Conservation (phyloP, 495 filamentous ascomycete genomes). For the Penicillium silybi region DNA sequence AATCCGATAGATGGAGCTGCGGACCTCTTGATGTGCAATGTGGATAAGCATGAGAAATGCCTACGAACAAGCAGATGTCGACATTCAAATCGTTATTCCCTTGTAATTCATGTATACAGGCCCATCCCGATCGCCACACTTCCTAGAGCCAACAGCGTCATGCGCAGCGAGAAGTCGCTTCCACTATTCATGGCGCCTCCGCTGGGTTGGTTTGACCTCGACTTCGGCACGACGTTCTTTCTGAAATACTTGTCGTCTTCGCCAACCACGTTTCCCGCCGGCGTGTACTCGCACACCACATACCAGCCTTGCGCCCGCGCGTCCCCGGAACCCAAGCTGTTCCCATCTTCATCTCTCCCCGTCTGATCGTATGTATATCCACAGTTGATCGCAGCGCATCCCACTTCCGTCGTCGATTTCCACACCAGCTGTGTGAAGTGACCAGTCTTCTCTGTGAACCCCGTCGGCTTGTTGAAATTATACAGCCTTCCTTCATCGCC, state of each 20-base stretch:
- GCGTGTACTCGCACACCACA: conserved; percentile 78
- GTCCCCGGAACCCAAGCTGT: conserved; percentile 1
- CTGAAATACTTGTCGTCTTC: conserved; percentile 45
- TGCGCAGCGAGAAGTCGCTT: not conserved
- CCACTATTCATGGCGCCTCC: conserved; percentile 1
- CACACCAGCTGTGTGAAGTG: conserved; percentile 87
- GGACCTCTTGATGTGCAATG: conserved; percentile 30
- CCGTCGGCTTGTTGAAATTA: conserved; percentile 50
- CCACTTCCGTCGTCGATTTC: conserved; percentile 64
- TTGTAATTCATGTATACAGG: conserved; percentile 17
- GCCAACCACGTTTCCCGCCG: conserved; percentile 68
- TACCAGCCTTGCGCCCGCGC: conserved; percentile 57
- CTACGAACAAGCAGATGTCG: conserved; percentile 24
- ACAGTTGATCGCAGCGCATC: conserved; percentile 64
- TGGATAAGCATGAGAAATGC: conserved; percentile 36
- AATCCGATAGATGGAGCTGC: conserved; percentile 30
- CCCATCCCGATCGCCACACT: conserved; percentile 14
- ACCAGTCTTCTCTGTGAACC: conserved; percentile 63
- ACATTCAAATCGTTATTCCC: conserved; percentile 8
- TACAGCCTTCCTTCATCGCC: conserved; percentile 59
- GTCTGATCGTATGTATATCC: conserved; percentile 22
- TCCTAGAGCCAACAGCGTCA: conserved; percentile 10
- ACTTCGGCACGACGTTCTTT: conserved; percentile 36
- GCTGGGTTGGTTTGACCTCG: conserved; percentile 4
- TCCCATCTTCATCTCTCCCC: conserved; percentile 1